These are phyloP conservation scores for Talinum fruticosum DNA, from an alignment of 148 eudicot species.

Conservation along the genomic window DNA sequence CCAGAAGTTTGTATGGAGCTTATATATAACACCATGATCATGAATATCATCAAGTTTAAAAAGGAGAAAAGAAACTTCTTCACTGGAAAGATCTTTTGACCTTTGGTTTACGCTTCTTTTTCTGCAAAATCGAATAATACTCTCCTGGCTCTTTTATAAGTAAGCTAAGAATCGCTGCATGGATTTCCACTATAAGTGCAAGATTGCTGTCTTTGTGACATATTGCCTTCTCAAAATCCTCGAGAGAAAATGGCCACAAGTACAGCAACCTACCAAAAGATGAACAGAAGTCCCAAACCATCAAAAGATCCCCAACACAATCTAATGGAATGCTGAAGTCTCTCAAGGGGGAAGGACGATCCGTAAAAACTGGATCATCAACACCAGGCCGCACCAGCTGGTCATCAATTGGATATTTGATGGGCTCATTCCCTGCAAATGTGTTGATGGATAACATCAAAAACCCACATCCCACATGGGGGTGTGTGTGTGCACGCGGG, in stretches of 20 bases:
- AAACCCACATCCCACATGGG: neutral
- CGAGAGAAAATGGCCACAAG: slow-evolving; percentile 81
- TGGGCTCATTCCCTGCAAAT: slow-evolving; percentile 41
- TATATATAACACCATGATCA: neutral
- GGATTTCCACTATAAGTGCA: slow-evolving; percentile 68
- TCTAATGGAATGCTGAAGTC: slow-evolving; percentile 80
- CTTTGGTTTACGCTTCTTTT: slow-evolving; percentile 72
- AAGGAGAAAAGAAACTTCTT: neutral
- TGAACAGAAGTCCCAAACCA: slow-evolving; percentile 95
- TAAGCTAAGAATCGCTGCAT: slow-evolving; percentile 69
- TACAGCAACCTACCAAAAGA: slow-evolving; percentile 70
- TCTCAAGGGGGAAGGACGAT: slow-evolving; percentile 69
- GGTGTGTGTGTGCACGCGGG: too few relatives aligned
- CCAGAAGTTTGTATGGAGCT: slow-evolving; percentile 2
- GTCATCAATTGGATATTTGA: slow-evolving; percentile 91
- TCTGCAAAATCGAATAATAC: slow-evolving; percentile 39
- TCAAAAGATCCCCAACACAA: slow-evolving; percentile 74
- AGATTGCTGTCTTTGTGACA: slow-evolving; percentile 76
- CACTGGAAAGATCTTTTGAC: slow-evolving; percentile 33
- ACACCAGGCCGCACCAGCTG: slow-evolving; percentile 63
- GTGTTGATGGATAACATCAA: slow-evolving; percentile 1
- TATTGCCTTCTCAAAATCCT: slow-evolving; percentile 78
- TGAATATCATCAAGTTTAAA: neutral
- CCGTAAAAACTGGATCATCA: slow-evolving; percentile 64
- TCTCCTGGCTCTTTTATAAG: slow-evolving; percentile 71